A percentile compares a stretch with the other conserved stretches of the same genome.
phyloP scores from a whole-genome alignment of 2,329 filamentous ascomycete genomes.

The Aspergillus fischeri region DNA sequence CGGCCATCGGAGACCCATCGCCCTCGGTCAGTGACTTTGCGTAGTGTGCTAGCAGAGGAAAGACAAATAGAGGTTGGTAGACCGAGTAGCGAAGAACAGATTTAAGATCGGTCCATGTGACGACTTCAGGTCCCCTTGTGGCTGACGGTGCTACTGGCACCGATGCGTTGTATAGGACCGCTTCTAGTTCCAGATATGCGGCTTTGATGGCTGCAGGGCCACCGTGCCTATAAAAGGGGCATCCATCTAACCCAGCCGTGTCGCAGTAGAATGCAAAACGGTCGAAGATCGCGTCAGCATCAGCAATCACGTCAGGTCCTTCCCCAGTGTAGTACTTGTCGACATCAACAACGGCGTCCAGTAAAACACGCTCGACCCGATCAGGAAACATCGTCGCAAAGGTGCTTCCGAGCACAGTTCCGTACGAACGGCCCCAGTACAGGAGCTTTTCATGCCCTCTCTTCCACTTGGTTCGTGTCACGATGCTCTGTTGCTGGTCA shows the following conservation, averaged over 20 bases:
- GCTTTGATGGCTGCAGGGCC: slow-evolving; percentile 26
- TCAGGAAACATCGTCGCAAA: slow-evolving; percentile 46
- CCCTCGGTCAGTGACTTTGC: slow-evolving; percentile 23
- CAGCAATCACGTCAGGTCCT: slow-evolving; percentile 23
- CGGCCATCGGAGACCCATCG: slow-evolving; percentile 25
- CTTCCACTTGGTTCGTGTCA: slow-evolving; percentile 26
- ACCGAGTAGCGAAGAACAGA: slow-evolving; percentile 25
- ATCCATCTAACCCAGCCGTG: slow-evolving; percentile 20
- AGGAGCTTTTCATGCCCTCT: slow-evolving; percentile 28
- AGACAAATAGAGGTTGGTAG: slow-evolving; percentile 30
- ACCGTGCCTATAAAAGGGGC: slow-evolving; percentile 28
- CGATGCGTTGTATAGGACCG: slow-evolving; percentile 20
- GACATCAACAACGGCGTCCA: slow-evolving; percentile 37
- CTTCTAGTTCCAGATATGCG: slow-evolving; percentile 22
- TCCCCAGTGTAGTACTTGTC: slow-evolving; percentile 29
- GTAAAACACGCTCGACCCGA: slow-evolving; percentile 26
- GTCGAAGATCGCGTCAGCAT: slow-evolving; percentile 35
- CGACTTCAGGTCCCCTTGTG: slow-evolving; percentile 30
- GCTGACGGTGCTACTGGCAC: slow-evolving; percentile 27
- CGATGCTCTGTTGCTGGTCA: slow-evolving; percentile 18
- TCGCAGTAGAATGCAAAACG: slow-evolving; percentile 32
- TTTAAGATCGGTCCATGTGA: slow-evolving; percentile 35
- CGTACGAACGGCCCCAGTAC: slow-evolving; percentile 45
- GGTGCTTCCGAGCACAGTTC: slow-evolving; percentile 44
- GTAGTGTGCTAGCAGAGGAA: slow-evolving; percentile 23